Conservation (phyloP, 1,284 basidiomycete genomes). For the Kwoniella shivajii region DNA sequence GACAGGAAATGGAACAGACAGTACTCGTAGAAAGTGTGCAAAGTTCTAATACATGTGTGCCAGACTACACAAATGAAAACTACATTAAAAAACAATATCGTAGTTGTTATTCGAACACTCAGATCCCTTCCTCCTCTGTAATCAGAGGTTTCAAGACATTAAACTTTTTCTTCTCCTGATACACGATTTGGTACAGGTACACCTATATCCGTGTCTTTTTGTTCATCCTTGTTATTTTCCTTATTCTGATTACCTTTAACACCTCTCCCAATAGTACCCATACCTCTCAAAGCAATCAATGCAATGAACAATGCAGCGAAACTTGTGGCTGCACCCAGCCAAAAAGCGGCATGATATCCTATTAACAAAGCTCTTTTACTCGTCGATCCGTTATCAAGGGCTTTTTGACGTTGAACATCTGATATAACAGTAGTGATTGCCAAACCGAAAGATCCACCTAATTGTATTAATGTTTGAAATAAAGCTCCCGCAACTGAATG, state of each 20-base stretch:
- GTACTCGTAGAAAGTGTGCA: no score
- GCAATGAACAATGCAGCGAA: constrained; percentile 41
- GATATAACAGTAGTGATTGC: constrained; percentile 72
- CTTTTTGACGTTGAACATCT: constrained; percentile 31
- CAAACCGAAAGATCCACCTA: constrained; percentile 74
- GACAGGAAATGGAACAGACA: no score
- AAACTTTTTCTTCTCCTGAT: no score
- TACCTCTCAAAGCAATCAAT: constrained; percentile 32
- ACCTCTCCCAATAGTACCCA: constrained; percentile 40
- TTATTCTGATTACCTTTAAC: constrained; percentile 10
- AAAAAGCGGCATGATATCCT: constrained; percentile 47
- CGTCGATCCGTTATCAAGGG: constrained; percentile 16
- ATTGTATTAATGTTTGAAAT: constrained; percentile 56
- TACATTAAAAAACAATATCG: no score
- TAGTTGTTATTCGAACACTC: not conserved
- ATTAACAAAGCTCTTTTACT: constrained; percentile 22
- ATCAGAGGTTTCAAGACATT: not conserved
- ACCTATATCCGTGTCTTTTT: not conserved
- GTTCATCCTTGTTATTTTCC: constrained; percentile 2
- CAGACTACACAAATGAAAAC: no score
- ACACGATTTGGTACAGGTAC: no score
- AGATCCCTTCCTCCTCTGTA: not conserved
- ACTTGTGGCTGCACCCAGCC: constrained; percentile 43
- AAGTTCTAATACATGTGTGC: no score
- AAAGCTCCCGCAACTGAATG: constrained; percentile 75